Percentiles rank a stretch among this genome's conserved stretches.
phyloP scores from a whole-genome alignment of 345 rosid species.

The Sisymbrium irio region DNA sequence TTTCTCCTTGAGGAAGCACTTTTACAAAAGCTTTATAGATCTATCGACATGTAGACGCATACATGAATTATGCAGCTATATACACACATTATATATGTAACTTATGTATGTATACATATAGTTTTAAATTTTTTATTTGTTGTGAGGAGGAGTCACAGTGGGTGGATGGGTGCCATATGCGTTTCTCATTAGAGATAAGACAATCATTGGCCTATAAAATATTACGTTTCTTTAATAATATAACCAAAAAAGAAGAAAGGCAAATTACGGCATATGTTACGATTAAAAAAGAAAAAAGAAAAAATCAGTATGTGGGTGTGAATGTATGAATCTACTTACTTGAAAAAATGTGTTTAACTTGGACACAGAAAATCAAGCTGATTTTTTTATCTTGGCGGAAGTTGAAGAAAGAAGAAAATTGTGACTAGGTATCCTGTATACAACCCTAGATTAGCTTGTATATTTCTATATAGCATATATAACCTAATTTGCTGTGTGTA shows the following conservation, averaged over 20 bases:
- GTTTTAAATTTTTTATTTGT: no score
- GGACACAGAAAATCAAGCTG: background rate
- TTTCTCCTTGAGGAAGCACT: slow-evolving; percentile 11
- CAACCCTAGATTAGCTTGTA: background rate
- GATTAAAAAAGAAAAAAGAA: background rate
- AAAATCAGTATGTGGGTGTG: background rate
- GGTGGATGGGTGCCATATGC: slow-evolving; percentile 33
- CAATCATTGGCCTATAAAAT: slow-evolving; percentile 25
- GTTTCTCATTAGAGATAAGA: slow-evolving; percentile 30
- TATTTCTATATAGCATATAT: no score
- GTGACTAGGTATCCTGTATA: background rate
- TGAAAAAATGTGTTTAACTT: background rate
- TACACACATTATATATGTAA: background rate
- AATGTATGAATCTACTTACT: background rate
- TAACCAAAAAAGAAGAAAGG: background rate
- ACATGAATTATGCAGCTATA: slow-evolving; percentile 4
- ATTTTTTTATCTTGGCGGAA: background rate
- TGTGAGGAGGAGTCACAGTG: no score
- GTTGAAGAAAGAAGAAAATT: background rate
- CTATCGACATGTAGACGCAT: slow-evolving; percentile 3
- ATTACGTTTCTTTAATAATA: background rate
- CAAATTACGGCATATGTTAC: slow-evolving; percentile 18
- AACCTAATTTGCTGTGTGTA: background rate
- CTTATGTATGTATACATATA: background rate
- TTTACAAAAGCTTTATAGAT: slow-evolving; percentile 23